phyloP scores from a whole-genome alignment of 768 basidiomycete species.

The Obba rivulosa region DNA sequence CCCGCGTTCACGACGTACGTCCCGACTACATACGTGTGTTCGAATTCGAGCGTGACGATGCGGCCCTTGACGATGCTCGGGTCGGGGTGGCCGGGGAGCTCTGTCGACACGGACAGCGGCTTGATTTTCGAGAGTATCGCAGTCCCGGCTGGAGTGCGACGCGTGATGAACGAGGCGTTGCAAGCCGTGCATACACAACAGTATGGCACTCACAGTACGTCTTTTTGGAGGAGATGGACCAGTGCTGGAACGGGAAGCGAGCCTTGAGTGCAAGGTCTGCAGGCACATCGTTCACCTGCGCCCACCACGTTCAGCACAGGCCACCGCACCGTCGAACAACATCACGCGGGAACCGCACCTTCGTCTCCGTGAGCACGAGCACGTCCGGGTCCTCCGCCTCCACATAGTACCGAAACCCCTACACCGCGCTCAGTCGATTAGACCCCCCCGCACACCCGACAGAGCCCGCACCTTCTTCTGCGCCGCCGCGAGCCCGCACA shows the following conservation, averaged over 20 bases:
- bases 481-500: constrained; percentile 70
- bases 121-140: constrained; percentile 76
- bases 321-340: not conserved
- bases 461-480: constrained; percentile 61
- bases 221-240: constrained; percentile 76
- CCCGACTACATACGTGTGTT: constrained; percentile 60
- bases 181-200: not conserved
- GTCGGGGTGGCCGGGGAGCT: constrained; percentile 73
- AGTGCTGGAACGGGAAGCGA: constrained; percentile 67
- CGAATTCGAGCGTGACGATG: constrained; percentile 79
- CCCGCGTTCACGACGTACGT: constrained; percentile 89
- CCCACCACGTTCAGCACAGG: not conserved
- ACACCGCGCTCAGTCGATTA: not conserved
- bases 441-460: not conserved
- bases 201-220: constrained; percentile 57
- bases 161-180: not conserved
- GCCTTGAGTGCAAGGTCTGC: constrained; percentile 49
- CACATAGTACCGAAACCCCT: constrained; percentile 81
- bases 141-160: constrained; percentile 56
- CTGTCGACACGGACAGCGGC: constrained; percentile 58
- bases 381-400: constrained; percentile 86
- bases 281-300: constrained; percentile 67
- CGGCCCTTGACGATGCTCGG: constrained; percentile 64
- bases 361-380: constrained; percentile 81
- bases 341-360: constrained; percentile 39